Evolutionary conservation across 192 early-diverging fungal species (phyloP).

Genomic region (Chytriomyces sp.): DNA sequence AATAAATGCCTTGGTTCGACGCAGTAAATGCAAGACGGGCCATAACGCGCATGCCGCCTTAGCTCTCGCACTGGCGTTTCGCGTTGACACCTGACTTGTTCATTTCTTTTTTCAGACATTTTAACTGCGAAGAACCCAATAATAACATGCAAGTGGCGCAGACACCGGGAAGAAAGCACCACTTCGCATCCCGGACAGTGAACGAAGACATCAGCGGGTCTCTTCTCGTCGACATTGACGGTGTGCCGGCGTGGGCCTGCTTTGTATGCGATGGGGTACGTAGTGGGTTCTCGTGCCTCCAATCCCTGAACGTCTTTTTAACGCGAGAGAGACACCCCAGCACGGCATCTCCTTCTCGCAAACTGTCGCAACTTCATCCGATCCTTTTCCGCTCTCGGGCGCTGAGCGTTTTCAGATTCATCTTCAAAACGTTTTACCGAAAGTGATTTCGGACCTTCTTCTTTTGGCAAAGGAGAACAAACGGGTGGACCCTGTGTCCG

Average conservation of each 20-base stretch:
- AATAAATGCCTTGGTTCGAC: too few relatives aligned
- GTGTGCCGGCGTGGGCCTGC: not conserved
- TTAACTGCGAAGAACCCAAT: too few relatives aligned
- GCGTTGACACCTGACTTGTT: too few relatives aligned
- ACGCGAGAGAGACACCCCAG: not conserved
- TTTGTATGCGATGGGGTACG: slow-evolving; percentile 26
- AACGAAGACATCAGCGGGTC: not conserved
- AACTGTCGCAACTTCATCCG: not conserved
- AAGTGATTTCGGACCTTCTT: not conserved
- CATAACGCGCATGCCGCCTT: too few relatives aligned
- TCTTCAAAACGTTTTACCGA: not conserved
- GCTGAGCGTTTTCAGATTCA: slow-evolving; percentile 28
- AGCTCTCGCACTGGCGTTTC: too few relatives aligned
- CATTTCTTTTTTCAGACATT: too few relatives aligned
- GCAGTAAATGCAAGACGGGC: too few relatives aligned
- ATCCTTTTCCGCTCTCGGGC: not conserved
- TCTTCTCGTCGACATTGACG: not conserved
- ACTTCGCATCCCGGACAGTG: not conserved
- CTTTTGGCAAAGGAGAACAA: slow-evolving; percentile 2
- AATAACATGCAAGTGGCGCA: not conserved
- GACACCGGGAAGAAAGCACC: not conserved
- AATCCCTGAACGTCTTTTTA: not conserved
- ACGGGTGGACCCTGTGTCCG: not conserved
- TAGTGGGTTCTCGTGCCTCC: not conserved
- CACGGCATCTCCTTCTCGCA: slow-evolving; percentile 6